Percentiles rank a stretch among this genome's conserved stretches.
phyloP scores from a whole-genome alignment of 805 yeast species.

The Lipomyces mesembrius region DNA sequence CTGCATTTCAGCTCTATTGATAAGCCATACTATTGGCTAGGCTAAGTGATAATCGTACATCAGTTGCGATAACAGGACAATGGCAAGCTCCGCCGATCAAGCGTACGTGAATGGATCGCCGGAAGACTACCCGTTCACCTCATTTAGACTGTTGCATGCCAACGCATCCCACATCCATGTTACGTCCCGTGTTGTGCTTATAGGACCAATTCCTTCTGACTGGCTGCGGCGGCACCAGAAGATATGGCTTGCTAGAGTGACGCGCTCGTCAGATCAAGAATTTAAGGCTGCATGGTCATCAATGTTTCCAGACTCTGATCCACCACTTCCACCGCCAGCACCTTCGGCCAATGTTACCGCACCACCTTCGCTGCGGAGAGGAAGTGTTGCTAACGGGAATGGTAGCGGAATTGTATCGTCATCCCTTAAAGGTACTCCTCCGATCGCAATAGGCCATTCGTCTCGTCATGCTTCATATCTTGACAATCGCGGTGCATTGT shows the following conservation, averaged over 20 bases:
- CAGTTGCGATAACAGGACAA: background rate
- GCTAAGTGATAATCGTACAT: background rate
- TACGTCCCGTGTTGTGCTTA: constrained; percentile 54
- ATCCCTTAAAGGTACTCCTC: background rate
- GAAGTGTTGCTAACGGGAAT: background rate
- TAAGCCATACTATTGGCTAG: background rate
- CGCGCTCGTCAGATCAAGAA: constrained; percentile 26
- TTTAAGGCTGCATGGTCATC: constrained; percentile 37
- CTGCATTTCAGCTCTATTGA: background rate
- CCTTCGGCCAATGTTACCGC: constrained; percentile 7
- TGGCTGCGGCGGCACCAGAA: constrained; percentile 54
- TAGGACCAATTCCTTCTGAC: constrained; percentile 63
- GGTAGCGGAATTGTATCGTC: background rate
- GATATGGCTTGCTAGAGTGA: constrained; percentile 33
- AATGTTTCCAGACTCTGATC: constrained; percentile 27
- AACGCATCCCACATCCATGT: constrained; percentile 54
- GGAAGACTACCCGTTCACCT: constrained; percentile 56
- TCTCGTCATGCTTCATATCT: background rate
- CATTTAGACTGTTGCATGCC: constrained; percentile 61
- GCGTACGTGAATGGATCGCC: background rate
- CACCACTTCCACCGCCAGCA: constrained; percentile 23
- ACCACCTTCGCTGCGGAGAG: constrained; percentile 9
- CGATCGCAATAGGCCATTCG: background rate
- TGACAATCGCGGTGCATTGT: background rate
- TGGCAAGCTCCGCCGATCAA: background rate